Evolutionary conservation across 176 grass and related monocot genomes (phyloP).

Genomic region (Hordeum marinum): DNA sequence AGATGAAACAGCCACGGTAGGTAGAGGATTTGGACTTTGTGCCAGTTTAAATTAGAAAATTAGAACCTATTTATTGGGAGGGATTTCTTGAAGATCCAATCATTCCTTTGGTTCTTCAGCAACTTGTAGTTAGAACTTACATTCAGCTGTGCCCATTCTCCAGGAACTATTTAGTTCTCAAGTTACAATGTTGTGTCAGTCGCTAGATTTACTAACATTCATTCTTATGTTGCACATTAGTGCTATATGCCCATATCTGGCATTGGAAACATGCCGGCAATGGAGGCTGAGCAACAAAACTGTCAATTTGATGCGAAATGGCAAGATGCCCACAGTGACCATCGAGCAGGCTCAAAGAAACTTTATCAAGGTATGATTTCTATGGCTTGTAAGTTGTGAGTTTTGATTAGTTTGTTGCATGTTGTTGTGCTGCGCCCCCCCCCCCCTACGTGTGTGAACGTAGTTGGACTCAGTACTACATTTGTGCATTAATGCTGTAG

Average conservation of each 20-base stretch:
- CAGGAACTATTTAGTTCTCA: constrained; percentile 6
- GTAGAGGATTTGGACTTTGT: neutral
- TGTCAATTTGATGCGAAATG: constrained; percentile 96
- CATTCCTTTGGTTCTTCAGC: constrained; percentile 1
- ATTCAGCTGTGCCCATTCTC: constrained; percentile 6
- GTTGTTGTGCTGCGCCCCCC: neutral
- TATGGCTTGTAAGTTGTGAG: constrained; percentile 10
- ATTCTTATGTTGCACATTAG: constrained; percentile 37
- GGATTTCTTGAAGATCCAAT: neutral
- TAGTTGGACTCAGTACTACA: constrained; percentile 3
- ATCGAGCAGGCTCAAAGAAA: constrained; percentile 99
- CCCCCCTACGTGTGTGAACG: neutral
- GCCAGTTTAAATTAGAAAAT: neutral
- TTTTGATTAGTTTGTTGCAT: constrained; percentile 26
- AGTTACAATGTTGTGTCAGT: neutral
- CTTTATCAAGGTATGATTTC: constrained; percentile 79
- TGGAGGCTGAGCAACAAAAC: constrained; percentile 99
- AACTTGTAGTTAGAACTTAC: constrained; percentile 21
- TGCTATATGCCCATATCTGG: constrained; percentile 94
- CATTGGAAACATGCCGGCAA: constrained; percentile 93
- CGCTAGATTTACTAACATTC: constrained; percentile 22
- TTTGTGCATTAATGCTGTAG: constrained; percentile 14
- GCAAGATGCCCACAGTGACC: constrained; percentile 97
- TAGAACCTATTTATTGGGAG: neutral
- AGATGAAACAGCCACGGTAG: neutral